A percentile compares a stretch with the other conserved stretches of the same genome.
These are phyloP conservation scores for Sordariomycetes sp. DNA, from an alignment of 2,329 filamentous ascomycete species.

Conservation along the genomic window DNA sequence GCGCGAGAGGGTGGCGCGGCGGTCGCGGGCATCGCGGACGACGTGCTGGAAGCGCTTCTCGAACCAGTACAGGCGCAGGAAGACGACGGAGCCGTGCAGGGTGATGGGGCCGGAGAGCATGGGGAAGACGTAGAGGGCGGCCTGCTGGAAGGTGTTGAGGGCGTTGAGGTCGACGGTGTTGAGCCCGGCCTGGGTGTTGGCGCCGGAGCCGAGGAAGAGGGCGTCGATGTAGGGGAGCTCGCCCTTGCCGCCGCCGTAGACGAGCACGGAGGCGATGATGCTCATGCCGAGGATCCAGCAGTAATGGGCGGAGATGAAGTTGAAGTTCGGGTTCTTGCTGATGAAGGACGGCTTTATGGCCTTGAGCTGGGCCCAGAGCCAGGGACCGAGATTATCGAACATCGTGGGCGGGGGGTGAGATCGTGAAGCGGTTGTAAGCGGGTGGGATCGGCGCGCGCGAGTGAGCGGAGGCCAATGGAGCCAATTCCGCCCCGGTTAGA, in stretches of 20 bases:
- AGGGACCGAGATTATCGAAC: not conserved
- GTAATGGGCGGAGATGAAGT: conserved; percentile 77
- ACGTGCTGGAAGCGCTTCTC: conserved; percentile 89
- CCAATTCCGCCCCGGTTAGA: not conserved
- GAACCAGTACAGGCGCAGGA: conserved; percentile 93
- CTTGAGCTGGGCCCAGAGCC: conserved; percentile 30
- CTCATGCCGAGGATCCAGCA: conserved; percentile 68
- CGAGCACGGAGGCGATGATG: conserved; percentile 64
- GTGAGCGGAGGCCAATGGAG: not conserved
- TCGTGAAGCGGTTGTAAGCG: not conserved
- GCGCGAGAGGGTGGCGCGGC: conserved; percentile 54
- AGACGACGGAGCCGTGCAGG: conserved; percentile 78
- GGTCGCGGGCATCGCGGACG: conserved; percentile 58
- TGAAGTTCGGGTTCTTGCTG: conserved; percentile 56
- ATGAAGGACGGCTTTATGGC: conserved; percentile 45
- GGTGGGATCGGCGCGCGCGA: not conserved
- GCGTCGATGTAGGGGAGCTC: conserved; percentile 73
- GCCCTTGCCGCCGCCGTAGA: conserved; percentile 52
- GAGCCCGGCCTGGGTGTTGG: conserved; percentile 84
- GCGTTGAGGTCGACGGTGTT: conserved; percentile 67
- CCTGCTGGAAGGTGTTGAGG: conserved; percentile 62
- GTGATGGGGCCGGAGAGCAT: conserved; percentile 75
- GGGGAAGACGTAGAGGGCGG: conserved; percentile 59
- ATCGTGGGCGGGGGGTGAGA: not conserved
- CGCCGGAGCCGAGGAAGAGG: conserved; percentile 75